Evolutionary conservation across 176 grass and related monocot genomes (phyloP).

Genomic region (Melocanna baccifera): DNA sequence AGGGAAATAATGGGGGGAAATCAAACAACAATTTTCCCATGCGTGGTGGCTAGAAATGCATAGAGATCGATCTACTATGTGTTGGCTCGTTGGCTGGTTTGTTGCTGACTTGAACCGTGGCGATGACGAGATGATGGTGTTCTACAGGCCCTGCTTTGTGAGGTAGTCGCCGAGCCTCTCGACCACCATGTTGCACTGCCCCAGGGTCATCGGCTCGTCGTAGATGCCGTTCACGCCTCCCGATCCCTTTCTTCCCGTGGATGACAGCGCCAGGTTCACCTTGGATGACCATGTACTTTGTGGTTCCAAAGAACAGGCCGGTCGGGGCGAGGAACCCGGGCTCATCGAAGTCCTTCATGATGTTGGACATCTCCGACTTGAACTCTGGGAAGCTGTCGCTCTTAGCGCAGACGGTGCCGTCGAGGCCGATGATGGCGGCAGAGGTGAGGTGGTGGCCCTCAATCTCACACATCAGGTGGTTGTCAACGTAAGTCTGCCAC

Average conservation of each 20-base stretch:
- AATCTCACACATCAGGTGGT: no score
- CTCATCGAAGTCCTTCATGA: slow-evolving; percentile 90
- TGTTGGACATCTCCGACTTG: slow-evolving; percentile 58
- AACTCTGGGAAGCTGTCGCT: slow-evolving; percentile 56
- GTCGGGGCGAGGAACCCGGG: slow-evolving; percentile 75
- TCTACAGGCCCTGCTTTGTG: slow-evolving; percentile 74
- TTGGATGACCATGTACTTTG: slow-evolving; percentile 93
- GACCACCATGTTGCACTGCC: slow-evolving; percentile 86
- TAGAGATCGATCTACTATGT: background rate
- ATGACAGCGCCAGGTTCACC: slow-evolving; percentile 82
- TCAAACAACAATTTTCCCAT: slow-evolving; percentile 8
- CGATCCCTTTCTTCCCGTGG: slow-evolving; percentile 90
- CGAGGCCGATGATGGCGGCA: slow-evolving; percentile 73
- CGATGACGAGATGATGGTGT: background rate
- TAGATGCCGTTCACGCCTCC: slow-evolving; percentile 88
- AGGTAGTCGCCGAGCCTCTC: slow-evolving; percentile 94
- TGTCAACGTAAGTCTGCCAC: slow-evolving; percentile 79
- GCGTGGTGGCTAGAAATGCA: background rate
- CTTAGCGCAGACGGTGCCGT: slow-evolving; percentile 64
- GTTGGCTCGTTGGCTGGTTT: background rate
- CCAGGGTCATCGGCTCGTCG: slow-evolving; percentile 91
- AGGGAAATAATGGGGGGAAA: background rate
- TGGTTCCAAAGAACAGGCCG: slow-evolving; percentile 55
- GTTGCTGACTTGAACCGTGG: background rate
- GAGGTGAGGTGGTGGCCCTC: slow-evolving; percentile 71